Evolutionary conservation across 176 grass and related monocot genomes (phyloP).

Genomic region (Oryza australiensis): DNA sequence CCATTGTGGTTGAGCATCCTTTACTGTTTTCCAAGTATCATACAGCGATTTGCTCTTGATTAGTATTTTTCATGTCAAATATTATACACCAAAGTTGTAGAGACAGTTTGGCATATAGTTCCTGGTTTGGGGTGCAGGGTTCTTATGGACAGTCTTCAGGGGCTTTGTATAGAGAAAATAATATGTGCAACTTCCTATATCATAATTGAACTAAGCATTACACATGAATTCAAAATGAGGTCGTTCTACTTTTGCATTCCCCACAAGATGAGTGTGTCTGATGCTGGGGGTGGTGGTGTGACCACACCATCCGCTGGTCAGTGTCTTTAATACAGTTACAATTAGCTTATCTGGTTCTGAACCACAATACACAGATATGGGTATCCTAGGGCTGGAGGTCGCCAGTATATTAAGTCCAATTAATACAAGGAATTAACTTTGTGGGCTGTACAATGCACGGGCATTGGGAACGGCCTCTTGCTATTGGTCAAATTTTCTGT

Average conservation of each 20-base stretch:
- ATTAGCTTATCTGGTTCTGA: slow-evolving; percentile 14
- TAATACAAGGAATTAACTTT: neutral
- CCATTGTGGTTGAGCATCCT: neutral
- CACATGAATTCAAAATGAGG: neutral
- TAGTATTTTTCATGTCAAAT: slow-evolving; percentile 15
- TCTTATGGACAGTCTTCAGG: neutral
- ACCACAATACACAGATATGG: neutral
- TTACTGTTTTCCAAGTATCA: neutral
- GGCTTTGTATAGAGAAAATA: neutral
- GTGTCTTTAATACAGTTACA: slow-evolving; percentile 37
- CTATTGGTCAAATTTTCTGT: neutral
- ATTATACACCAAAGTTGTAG: neutral
- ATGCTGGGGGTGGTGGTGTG: neutral
- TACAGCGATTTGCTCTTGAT: neutral
- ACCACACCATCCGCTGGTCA: slow-evolving; percentile 21
- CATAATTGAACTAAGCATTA: neutral
- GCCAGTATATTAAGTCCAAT: slow-evolving; percentile 32
- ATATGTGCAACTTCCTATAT: neutral
- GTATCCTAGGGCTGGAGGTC: slow-evolving; percentile 30
- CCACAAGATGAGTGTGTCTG: neutral
- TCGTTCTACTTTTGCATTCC: neutral
- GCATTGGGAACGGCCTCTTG: neutral
- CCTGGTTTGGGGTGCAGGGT: neutral
- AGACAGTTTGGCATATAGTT: neutral
- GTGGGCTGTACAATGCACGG: neutral